Evolutionary conservation across 257 asterid species (phyloP), one percentile per base, ranked within the genome.

Genomic region (Paulownia fortunei): DNA sequence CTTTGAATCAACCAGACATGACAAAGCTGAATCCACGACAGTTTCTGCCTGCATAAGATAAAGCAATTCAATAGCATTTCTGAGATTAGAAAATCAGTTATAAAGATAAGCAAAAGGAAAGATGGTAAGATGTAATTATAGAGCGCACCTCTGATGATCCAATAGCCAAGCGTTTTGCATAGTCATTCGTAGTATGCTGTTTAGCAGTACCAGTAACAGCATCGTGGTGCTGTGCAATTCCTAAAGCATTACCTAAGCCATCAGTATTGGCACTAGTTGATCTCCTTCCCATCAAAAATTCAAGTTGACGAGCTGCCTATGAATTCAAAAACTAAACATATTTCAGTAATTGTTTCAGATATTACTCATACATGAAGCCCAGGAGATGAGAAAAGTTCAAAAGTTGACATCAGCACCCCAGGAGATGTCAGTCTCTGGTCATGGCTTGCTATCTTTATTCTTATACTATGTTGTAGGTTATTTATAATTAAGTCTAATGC

Each of bases 221-320:
- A 81, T 93, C 98, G 68, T 93, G 98, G 83, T 93, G 98, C 78
- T 93, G 98, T 51, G 94, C 88, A 77, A 87, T 78, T 65, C 95
- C 98, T 71, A 93, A 77, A 51, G 95, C 96, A 80, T 93, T 88
- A 76, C 94, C 97, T 46, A 93, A 84, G 55, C 86, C 69, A 60
- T 72, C 89, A 72, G 94, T 90, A 85, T 87, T 86, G 49, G 82
- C 65, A 72, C 89, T 77, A 49, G 0, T 68, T 16, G 92, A 80
- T 83, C 81, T 86, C 86, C 87, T 84, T 71, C 94, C 96, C 42
- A 26, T 73, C 74, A 89, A 72, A 84, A 85, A 94, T 79, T 94
- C 98, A 58, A 94, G 92, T 74, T 94, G 98, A 77, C 98, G 91
- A 78, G 97, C 95, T 42, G 93, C 97, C 98, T 93, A 77, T 47